These are phyloP conservation scores for Pseudoturritis turrita DNA, from an alignment of 345 rosid genomes.

Conservation along the genomic window DNA sequence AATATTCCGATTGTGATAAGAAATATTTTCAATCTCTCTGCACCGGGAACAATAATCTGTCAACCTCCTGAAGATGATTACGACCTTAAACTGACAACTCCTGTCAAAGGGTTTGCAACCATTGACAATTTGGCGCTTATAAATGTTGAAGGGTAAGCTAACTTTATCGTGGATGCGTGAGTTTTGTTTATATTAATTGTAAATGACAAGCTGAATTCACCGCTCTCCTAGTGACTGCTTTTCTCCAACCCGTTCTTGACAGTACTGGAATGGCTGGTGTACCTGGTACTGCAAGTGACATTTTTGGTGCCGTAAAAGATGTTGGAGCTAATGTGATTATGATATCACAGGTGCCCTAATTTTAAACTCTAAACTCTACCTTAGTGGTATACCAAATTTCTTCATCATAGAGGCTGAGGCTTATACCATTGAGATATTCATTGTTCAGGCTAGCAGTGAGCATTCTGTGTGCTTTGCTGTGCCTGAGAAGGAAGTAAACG, in stretches of 20 bases:
- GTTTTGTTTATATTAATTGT: not conserved
- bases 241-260: constrained; percentile 17
- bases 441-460: constrained; percentile 90
- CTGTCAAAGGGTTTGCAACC: constrained; percentile 95
- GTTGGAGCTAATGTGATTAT: constrained; percentile 99
- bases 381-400: not conserved
- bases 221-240: not conserved
- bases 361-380: not conserved
- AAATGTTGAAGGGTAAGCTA: constrained; percentile 94
- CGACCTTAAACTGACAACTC: constrained; percentile 43
- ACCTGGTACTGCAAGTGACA: constrained; percentile 95
- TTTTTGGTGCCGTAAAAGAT: constrained; percentile 91
- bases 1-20: constrained; percentile 93
- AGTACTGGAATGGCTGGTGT: constrained; percentile 99
- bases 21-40: constrained; percentile 82
- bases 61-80: constrained; percentile 48
- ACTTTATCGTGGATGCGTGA: not conserved
- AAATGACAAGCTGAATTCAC: not conserved
- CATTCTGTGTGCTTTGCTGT: constrained; percentile 99
- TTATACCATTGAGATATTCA: constrained; percentile 25
- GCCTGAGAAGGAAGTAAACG: constrained; percentile 93
- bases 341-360: constrained; percentile 77
- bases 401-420: not conserved
- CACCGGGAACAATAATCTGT: constrained; percentile 89
- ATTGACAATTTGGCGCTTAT: constrained; percentile 94